Base-by-base conservation (phyloP, 495 filamentous ascomycete genomes). In the Aspergillus carlsbadensis region DNA sequence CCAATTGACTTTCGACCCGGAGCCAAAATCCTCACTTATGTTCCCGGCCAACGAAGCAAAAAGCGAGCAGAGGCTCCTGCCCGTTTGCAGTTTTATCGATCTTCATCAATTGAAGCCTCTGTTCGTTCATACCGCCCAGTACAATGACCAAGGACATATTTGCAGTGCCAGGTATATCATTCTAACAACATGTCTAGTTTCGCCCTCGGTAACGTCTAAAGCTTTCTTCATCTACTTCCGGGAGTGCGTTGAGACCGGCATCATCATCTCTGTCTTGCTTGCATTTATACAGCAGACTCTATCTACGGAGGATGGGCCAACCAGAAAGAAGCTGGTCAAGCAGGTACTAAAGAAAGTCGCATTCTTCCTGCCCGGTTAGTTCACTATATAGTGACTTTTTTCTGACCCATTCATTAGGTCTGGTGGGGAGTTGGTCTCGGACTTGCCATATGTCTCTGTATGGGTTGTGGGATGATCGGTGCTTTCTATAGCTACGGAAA, bases 171-270 rank as follows among this genome's bases (percentile, higher is more conserved):
- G 63, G 74, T 77, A 64, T 44, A 66, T 44, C 87, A 84, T 0
- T 85, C 40, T 36, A 21, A 5, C 20, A 10, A 55, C 46, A 33
- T 14, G 21, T 39, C 10, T 1, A 22, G 10, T 11, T 31, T 29
- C 26, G 26, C 4, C 8, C 4, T 29, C 8, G 8, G 4, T 29
- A 4, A 29, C 8, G 8, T 29, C 4, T 8, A 29, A 29, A 77
- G 76, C 93, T 39, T 95, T 93, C 73, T 91, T 95, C 73, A 86
- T 94, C 65, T 84, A 84, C 61, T 92, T 94, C 63, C 86, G 90
- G 65, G 90, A 94, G 77, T 85, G 84, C 31, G 71, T 95, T 21
- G 90, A 95, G 69, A 88, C 85, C 0, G 84, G 79, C 58, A 87
- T 93, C 64, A 87, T 95, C 56, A 84, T 93, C 45, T 93, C 90